phyloP scores from a whole-genome alignment of 2,329 filamentous ascomycete genomes.

The Ophiostoma pallidulum region DNA sequence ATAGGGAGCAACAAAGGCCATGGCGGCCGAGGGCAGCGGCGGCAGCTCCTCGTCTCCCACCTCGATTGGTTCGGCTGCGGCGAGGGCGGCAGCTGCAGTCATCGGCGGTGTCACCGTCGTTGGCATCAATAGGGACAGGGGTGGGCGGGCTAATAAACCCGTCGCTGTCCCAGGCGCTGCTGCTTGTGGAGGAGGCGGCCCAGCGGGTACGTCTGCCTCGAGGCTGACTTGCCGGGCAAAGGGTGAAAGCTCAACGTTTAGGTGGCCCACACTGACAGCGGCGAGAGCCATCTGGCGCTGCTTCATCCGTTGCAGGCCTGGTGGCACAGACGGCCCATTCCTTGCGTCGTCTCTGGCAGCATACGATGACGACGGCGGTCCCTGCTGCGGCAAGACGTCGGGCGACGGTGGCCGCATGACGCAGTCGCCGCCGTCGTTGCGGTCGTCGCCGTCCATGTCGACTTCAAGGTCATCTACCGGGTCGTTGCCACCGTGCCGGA shows the following conservation, averaged over 20 bases:
- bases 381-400: neutral
- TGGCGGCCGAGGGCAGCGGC: neutral
- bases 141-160: no score
- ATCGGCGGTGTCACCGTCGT: neutral
- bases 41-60: neutral
- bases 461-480: conserved; percentile 4
- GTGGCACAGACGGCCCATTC: neutral
- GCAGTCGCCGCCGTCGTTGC: conserved; percentile 3
- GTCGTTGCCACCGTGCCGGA: conserved; percentile 1
- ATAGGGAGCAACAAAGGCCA: conserved; percentile 2
- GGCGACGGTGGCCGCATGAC: conserved; percentile 1
- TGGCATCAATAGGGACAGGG: no score
- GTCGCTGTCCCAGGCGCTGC: neutral
- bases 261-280: neutral
- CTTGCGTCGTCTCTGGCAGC: neutral
- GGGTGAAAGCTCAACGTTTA: neutral
- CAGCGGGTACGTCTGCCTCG: neutral
- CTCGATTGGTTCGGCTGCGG: neutral
- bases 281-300: neutral
- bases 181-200: neutral
- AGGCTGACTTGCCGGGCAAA: neutral
- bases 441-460: conserved; percentile 3
- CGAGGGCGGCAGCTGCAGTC: neutral
- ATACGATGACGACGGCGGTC: neutral
- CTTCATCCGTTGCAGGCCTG: neutral